Evolutionary conservation across 306 rosid species (phyloP).

Genomic region (Luffa aegyptiaca): DNA sequence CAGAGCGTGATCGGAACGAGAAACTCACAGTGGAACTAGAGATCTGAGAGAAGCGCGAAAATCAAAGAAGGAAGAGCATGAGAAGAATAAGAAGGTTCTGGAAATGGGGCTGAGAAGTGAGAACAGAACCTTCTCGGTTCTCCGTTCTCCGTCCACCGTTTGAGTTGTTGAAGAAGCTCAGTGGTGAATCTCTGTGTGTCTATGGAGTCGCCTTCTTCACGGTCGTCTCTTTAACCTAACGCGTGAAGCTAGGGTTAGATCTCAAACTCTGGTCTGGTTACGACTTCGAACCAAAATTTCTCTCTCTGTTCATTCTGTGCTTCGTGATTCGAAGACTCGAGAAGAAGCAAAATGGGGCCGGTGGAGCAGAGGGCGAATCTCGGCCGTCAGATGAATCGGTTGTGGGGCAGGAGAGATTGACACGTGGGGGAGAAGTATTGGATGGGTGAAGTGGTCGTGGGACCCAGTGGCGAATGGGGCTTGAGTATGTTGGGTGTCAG

Average conservation of each 20-base stretch:
- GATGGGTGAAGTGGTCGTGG: conserved; percentile 22
- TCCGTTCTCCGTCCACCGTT: background rate
- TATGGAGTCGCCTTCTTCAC: background rate
- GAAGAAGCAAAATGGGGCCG: conserved; percentile 35
- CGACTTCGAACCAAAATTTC: background rate
- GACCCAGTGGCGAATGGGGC: background rate
- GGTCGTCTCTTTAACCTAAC: conserved; percentile 41
- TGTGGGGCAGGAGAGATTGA: background rate
- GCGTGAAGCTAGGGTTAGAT: conserved; percentile 20
- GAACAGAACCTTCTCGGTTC: conserved; percentile 14
- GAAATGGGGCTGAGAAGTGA: conserved; percentile 1
- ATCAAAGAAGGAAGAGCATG: background rate
- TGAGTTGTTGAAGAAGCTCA: background rate
- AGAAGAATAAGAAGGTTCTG: conserved; percentile 6
- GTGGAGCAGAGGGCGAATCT: conserved; percentile 15
- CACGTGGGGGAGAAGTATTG: conserved; percentile 48
- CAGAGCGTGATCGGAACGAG: conserved; percentile 7
- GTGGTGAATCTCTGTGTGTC: background rate
- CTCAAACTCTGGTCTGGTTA: conserved; percentile 42
- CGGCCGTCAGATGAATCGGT: conserved; percentile 18
- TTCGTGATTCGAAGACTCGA: conserved; percentile 45
- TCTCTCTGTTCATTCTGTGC: background rate
- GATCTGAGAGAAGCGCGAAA: conserved; percentile 32
- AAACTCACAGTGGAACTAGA: conserved; percentile 40
- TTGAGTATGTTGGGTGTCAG: background rate